Evolutionary conservation across 2,329 filamentous ascomycete species (phyloP), one percentile per base, ranked within the genome.

Genomic region (Nannizzia gypsea): DNA sequence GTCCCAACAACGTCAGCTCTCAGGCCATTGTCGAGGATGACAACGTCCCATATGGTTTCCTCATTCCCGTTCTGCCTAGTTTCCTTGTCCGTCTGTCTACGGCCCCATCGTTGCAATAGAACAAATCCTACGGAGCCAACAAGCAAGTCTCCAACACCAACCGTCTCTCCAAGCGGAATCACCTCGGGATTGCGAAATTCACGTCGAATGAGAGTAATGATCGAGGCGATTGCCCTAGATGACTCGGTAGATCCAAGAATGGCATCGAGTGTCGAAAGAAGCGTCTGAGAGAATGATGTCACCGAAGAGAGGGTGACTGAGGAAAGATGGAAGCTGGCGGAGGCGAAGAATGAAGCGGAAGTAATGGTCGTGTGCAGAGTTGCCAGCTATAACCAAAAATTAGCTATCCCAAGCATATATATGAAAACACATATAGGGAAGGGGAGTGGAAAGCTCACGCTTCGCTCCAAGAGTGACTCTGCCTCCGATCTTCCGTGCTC

Each of bases 221-320:
- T 77, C 1, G 76, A 73, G 1, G 76, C 76, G 61, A 78, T 77
- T 2, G 76, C 76, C 40, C 76, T 71, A 3, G 76, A 78, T 1
- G 76, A 76, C 64, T 78, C 76, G 1, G 76, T 77, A n/a, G 74
- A 77, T 9, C 76, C 76, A 36, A 78, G 68, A 26, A 77, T 74
- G 2, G 76, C 74, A 67, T 78, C 76, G 9, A 78, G 68, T 0
- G 73, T 76, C 42, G 75, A 74, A 17, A 78, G 61, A 6, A 77
- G 70, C 40, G 74, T 72, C 60, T 77, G 74, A 0, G 76, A 76
- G 59, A 76, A 68, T 60, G 70, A 71, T 5, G 73, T 70, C 40
- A 74, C 67, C 9, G 76, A 77, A 13, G 72, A 71, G 58, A 78
- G 68, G 4, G 73, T 72, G 6, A 73, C 73, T 24, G 76, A 74